Evolutionary conservation across 2,329 filamentous ascomycete genomes (phyloP), one percentile per base, ranked within the genome.

Genomic region (Trichoderma sp.): DNA sequence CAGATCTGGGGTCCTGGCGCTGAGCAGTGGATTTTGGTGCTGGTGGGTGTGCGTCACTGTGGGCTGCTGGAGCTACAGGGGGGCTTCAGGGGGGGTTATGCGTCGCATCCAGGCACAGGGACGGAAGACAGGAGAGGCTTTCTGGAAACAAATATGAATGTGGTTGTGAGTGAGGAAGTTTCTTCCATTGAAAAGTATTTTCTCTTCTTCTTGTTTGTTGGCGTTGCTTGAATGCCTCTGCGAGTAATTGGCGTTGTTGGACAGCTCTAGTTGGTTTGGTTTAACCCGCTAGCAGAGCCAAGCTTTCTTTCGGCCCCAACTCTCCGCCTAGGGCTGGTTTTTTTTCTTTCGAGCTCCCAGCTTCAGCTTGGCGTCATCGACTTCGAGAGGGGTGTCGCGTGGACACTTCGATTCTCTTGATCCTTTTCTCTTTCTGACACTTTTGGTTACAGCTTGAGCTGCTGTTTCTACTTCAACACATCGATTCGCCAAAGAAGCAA

Each of bases 1-100:
- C 59, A 49, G 59, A 61, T 63, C 30, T 58, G 54, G 30, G 54
- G 54, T 34, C n/a, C 54, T 37, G 46, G 28, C 26, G 32, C 59
- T 52, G 39, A n/a, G 43, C 28, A 43, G 39, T 61, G 43, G n/a
- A n/a, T 26, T 52, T n/a, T 18, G 16, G 39, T 43, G 39, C n/a
- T 63, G 52, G 46, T 63, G 59, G 46, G 46, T 52, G 59, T 13
- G 59, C 21, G 37, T 26, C 16, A 14, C 18, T 61, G 5, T 63
- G 46, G 30, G 59, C 13, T 30, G 7, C 30, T 52, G 59, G 39
- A 60, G 39, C 59, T 37, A 51, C 30, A 34, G 59, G 59, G 59
- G 43, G 14, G n/a, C 49, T 63, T 63, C 59, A 63, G 59, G 59
- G 59, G 26, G 43, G 59, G 13, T 49, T 11, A 13, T 30, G 43